Evolutionary conservation across 2,329 filamentous ascomycete species (phyloP).

Genomic region (Beauveria pseudobassiana): DNA sequence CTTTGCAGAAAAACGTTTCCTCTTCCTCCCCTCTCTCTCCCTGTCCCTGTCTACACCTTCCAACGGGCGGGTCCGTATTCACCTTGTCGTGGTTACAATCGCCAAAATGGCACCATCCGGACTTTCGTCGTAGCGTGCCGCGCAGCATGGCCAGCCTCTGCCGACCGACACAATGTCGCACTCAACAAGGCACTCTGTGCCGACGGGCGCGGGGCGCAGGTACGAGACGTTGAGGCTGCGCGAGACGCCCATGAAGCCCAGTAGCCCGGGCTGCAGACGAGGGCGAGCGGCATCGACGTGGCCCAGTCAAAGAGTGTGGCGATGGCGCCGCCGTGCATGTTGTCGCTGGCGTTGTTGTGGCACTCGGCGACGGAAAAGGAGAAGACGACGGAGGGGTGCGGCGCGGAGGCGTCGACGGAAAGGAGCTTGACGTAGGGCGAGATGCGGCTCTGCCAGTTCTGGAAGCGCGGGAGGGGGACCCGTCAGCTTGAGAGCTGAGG

Average conservation of each 20-base stretch:
- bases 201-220: constrained; percentile 51
- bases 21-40: no score
- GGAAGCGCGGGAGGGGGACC: not conserved
- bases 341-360: constrained; percentile 47
- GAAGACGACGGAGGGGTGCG: constrained; percentile 36
- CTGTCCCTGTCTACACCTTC: not conserved
- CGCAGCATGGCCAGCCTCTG: constrained; percentile 43
- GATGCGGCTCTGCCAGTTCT: constrained; percentile 40
- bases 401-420: constrained; percentile 25
- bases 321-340: constrained; percentile 55
- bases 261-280: constrained; percentile 50
- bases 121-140: constrained; percentile 46
- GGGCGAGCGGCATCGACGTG: constrained; percentile 51
- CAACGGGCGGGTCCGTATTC: constrained; percentile 44
- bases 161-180: constrained; percentile 53
- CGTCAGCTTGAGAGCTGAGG: not conserved
- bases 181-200: constrained; percentile 43
- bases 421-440: constrained; percentile 34
- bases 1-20: no score
- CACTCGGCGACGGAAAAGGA: constrained; percentile 39
- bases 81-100: constrained; percentile 59
- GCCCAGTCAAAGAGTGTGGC: constrained; percentile 61
- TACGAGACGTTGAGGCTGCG: constrained; percentile 62
- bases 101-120: constrained; percentile 46
- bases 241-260: constrained; percentile 57